Evolutionary conservation across 192 early-diverging fungal species (phyloP).

Genomic region (Coemansia sp.): DNA sequence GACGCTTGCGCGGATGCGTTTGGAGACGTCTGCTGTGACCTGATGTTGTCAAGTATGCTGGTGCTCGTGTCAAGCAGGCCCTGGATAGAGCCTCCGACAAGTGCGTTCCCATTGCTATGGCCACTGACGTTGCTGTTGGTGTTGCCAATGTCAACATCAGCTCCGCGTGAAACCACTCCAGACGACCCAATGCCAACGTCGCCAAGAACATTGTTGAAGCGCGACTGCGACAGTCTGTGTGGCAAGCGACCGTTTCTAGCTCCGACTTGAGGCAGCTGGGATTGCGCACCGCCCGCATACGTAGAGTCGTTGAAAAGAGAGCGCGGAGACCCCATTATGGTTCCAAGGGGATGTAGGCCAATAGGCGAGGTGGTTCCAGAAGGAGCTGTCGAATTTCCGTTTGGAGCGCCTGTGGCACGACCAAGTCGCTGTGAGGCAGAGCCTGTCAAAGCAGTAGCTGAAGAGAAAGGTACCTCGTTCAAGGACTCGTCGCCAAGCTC

Average conservation of each 20-base stretch:
- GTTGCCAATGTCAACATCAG: conserved; percentile 8
- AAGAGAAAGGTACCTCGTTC: conserved; percentile 14
- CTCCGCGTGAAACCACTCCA: conserved; percentile 10
- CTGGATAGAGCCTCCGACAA: conserved; percentile 9
- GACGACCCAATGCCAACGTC: conserved; percentile 23
- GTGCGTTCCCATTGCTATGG: conserved; percentile 6
- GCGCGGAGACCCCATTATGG: conserved; percentile 49
- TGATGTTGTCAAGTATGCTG: conserved; percentile 45
- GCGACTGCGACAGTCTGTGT: conserved; percentile 43
- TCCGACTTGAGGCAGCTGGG: neutral
- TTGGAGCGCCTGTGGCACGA: conserved; percentile 15
- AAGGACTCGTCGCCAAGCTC: conserved; percentile 55
- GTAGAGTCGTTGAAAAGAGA: conserved; percentile 40
- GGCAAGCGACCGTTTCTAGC: conserved; percentile 7
- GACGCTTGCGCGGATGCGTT: conserved; percentile 22
- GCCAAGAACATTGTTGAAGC: conserved; percentile 36
- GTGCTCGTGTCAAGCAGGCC: conserved; percentile 29
- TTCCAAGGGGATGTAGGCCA: conserved; percentile 40
- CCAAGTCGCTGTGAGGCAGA: conserved; percentile 24
- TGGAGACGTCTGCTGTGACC: conserved; percentile 55
- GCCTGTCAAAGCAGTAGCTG: neutral
- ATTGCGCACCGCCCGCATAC: conserved; percentile 15
- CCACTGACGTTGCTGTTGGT: conserved; percentile 3
- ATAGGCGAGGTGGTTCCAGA: conserved; percentile 42
- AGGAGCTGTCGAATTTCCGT: conserved; percentile 6